These are phyloP conservation scores for Paraconiothyrium sp. DNA, from an alignment of 2,329 filamentous ascomycete genomes.

Conservation along the genomic window DNA sequence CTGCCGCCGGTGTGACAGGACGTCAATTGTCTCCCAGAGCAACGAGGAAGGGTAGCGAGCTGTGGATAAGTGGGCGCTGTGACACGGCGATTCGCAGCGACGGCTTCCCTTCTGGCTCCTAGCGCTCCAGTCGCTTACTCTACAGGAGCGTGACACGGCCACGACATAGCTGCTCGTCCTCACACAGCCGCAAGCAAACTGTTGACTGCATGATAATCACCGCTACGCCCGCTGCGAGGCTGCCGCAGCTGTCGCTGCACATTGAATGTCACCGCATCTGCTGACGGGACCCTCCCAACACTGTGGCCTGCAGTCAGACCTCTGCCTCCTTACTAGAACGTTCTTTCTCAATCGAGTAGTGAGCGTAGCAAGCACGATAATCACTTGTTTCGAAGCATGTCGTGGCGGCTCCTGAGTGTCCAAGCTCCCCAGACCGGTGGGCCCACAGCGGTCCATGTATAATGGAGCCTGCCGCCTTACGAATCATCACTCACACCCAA, in stretches of 20 bases:
- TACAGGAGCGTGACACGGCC: constrained; percentile 29
- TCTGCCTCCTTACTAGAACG: neutral
- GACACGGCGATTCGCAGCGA: constrained; percentile 26
- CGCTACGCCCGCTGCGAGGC: constrained; percentile 29
- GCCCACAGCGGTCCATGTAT: constrained; percentile 2
- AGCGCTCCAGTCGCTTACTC: constrained; percentile 32
- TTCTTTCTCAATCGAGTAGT: neutral
- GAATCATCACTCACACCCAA: neutral
- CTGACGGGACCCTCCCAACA: constrained; percentile 12
- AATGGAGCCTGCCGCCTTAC: constrained; percentile 9
- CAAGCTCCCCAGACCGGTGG: constrained; percentile 8
- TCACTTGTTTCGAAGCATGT: constrained; percentile 14
- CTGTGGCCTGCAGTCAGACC: constrained; percentile 6
- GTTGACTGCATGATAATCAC: constrained; percentile 26
- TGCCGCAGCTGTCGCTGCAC: constrained; percentile 21
- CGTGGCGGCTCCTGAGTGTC: constrained; percentile 12
- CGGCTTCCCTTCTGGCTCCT: constrained; percentile 27
- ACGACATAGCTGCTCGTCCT: constrained; percentile 31
- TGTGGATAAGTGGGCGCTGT: constrained; percentile 26
- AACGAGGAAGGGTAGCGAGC: constrained; percentile 24
- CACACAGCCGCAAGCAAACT: constrained; percentile 45
- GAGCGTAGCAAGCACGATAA: constrained; percentile 8
- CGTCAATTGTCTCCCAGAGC: constrained; percentile 28
- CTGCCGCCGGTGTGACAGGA: constrained; percentile 32
- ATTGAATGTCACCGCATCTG: constrained; percentile 39